Conservation (phyloP, 2,329 filamentous ascomycete species). For the Trichoderma lentiforme region DNA sequence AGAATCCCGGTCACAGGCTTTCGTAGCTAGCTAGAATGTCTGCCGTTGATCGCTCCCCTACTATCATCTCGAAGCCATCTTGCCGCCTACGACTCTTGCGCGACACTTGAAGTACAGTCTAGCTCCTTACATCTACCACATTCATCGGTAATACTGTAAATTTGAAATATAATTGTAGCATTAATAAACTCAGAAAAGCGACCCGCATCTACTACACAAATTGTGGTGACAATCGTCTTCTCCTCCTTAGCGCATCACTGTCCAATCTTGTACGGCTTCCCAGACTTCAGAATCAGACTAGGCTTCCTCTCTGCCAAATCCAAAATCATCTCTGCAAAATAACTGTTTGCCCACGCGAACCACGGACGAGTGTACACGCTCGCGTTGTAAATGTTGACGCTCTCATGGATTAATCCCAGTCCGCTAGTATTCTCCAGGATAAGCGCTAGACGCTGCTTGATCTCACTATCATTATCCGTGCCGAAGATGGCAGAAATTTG, state of each 20-base stretch:
- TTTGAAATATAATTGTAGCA: background rate
- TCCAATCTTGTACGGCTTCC: conserved; percentile 19
- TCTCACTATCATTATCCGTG: conserved; percentile 36
- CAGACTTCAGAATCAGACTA: conserved; percentile 54
- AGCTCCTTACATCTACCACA: background rate
- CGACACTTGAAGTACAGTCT: background rate
- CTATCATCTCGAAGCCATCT: background rate
- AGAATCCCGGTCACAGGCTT: no score
- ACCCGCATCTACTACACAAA: background rate
- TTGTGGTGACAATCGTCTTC: background rate
- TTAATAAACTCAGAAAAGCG: background rate
- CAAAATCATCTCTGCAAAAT: conserved; percentile 49
- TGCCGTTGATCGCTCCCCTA: no score
- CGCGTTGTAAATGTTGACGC: conserved; percentile 41
- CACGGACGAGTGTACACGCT: conserved; percentile 43
- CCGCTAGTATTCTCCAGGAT: conserved; percentile 41
- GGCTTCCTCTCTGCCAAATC: conserved; percentile 81
- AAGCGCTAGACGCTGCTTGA: conserved; percentile 34
- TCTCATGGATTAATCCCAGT: conserved; percentile 48
- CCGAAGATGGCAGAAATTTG: conserved; percentile 53
- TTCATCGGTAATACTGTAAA: background rate
- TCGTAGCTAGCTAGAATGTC: no score
- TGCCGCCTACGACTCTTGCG: background rate
- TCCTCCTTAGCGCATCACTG: background rate
- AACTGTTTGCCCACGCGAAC: conserved; percentile 45